phyloP scores from a whole-genome alignment of 495 filamentous ascomycete species.

The Chaetomium tenue region DNA sequence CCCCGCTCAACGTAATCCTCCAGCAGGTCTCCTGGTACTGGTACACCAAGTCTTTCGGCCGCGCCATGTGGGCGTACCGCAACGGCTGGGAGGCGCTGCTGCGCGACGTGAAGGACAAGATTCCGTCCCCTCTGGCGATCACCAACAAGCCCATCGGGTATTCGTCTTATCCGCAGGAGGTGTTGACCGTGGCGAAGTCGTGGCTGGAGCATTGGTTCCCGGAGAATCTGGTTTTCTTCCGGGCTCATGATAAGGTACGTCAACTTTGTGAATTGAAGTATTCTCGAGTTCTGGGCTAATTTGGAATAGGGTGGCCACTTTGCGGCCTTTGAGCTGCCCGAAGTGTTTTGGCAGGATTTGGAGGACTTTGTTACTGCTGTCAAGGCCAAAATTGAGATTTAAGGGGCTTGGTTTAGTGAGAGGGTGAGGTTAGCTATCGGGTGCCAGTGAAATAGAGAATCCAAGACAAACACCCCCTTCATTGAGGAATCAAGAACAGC shows the following conservation, averaged over 20 bases:
- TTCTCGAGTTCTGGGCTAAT: neutral
- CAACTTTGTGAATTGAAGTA: neutral
- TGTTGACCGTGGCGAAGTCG: neutral
- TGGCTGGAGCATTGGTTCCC: slow-evolving; percentile 1
- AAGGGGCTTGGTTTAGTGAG: neutral
- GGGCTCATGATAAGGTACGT: neutral
- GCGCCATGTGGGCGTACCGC: neutral
- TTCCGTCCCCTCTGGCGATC: neutral
- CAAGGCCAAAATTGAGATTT: neutral
- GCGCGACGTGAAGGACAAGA: neutral
- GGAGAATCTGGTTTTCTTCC: neutral
- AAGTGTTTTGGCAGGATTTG: neutral
- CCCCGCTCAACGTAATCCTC: neutral
- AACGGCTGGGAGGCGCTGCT: neutral
- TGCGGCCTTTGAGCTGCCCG: neutral
- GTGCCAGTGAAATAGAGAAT: no score
- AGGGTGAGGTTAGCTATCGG: no score
- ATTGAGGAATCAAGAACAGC: no score
- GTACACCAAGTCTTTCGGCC: neutral
- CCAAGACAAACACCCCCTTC: no score
- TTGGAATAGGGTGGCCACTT: neutral
- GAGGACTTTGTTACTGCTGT: neutral
- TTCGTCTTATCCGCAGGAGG: neutral
- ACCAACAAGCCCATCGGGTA: neutral
- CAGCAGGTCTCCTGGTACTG: slow-evolving; percentile 4